phyloP scores from a whole-genome alignment of 108 stramenopile species.

The Fragilariopsis cylindrus region DNA sequence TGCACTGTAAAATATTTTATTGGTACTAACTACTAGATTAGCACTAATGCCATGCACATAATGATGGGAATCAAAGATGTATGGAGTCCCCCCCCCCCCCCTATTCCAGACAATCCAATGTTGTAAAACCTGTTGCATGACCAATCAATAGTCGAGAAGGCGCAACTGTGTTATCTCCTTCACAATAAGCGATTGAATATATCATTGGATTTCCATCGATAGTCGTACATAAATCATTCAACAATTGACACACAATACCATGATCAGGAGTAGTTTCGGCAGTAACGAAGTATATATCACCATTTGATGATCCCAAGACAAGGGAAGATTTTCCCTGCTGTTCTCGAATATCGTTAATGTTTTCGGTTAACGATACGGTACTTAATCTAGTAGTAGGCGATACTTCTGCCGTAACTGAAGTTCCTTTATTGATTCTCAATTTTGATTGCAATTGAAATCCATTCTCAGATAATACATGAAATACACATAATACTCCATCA shows the following conservation, averaged over 20 bases:
- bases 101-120: not conserved
- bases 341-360: not conserved
- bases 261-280: not conserved
- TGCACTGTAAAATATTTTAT: no score
- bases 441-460: not conserved
- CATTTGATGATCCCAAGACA: conserved; percentile 3
- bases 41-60: no score
- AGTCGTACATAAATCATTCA: not conserved
- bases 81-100: no score
- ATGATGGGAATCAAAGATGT: no score
- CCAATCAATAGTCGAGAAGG: conserved; percentile 5
- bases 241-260: not conserved
- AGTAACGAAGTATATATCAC: conserved; percentile 2
- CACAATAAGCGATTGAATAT: not conserved
- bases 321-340: not conserved
- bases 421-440: not conserved
- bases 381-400: not conserved
- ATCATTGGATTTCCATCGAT: conserved; percentile 5
- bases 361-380: not conserved
- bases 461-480: not conserved
- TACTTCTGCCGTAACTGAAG: no score
- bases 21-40: no score
- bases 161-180: not conserved
- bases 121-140: conserved; percentile 11
- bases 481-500: conserved; percentile 31